Percentiles rank a stretch among this genome's conserved stretches.
These are phyloP conservation scores for Dictyostelium brefeldianum DNA, from an alignment of 78 protist species.

Conservation along the genomic window DNA sequence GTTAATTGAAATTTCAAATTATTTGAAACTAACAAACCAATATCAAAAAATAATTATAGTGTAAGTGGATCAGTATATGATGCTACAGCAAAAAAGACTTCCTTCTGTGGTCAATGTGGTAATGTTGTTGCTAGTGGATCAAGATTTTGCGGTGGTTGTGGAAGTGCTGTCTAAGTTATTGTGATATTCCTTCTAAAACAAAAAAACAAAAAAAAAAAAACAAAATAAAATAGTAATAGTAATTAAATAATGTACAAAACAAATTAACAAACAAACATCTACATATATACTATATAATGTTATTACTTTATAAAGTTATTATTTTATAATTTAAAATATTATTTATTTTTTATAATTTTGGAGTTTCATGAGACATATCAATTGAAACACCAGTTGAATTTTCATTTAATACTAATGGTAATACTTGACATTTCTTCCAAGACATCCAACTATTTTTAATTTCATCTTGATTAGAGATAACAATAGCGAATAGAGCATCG, in stretches of 20 bases:
- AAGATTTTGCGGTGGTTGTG: conserved; percentile 45
- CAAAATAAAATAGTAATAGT: not conserved
- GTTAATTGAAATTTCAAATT: too few relatives aligned
- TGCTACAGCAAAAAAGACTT: not conserved
- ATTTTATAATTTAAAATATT: too few relatives aligned
- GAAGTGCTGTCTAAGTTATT: not conserved
- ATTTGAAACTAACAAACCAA: too few relatives aligned
- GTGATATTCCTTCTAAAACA: too few relatives aligned
- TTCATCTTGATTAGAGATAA: conserved; percentile 26
- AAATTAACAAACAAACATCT: not conserved
- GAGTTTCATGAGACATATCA: conserved; percentile 27
- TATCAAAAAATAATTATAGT: too few relatives aligned
- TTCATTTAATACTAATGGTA: conserved; percentile 52
- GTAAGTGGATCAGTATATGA: not conserved
- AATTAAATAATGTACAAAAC: not conserved
- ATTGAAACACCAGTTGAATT: conserved; percentile 42
- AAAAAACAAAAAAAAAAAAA: conserved; percentile 15
- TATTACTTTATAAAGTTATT: too few relatives aligned
- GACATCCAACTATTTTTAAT: conserved; percentile 62
- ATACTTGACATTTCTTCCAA: conserved; percentile 56
- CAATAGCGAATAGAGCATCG: conserved; percentile 90
- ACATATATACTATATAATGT: too few relatives aligned
- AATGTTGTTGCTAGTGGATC: not conserved
- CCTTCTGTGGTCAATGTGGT: conserved; percentile 33
- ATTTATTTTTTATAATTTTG: conserved; percentile 28